phyloP scores from a whole-genome alignment of 495 filamentous ascomycete species.

The Tuber brumale region DNA sequence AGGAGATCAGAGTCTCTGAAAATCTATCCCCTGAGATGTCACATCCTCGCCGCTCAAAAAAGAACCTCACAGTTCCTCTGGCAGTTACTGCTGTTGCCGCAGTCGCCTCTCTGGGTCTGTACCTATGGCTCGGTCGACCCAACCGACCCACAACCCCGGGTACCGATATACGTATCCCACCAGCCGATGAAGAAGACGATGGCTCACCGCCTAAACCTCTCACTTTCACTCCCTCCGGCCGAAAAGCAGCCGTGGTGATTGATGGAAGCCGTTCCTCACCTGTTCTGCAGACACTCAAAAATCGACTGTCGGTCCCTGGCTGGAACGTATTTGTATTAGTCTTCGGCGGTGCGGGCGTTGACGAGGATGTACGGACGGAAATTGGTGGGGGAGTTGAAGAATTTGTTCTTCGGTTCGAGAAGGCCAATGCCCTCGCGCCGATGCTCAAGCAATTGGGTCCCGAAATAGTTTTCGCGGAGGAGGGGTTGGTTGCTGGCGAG shows the following conservation, averaged over 20 bases:
- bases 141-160: background rate
- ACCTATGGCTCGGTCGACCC: slow-evolving; percentile 17
- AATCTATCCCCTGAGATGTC: slow-evolving; percentile 14
- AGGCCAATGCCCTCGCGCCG: slow-evolving; percentile 20
- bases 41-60: slow-evolving; percentile 23
- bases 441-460: slow-evolving; percentile 33
- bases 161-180: background rate
- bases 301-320: background rate
- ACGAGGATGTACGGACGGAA: background rate
- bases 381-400: background rate
- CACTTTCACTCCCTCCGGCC: slow-evolving; percentile 1
- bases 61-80: slow-evolving; percentile 31
- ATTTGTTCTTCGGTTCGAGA: slow-evolving; percentile 7
- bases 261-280: background rate
- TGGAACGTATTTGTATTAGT: slow-evolving; percentile 2
- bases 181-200: background rate
- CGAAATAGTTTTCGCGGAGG: slow-evolving; percentile 36
- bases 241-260: background rate
- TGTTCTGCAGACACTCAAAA: background rate
- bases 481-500: slow-evolving; percentile 24
- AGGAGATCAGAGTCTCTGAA: background rate
- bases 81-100: slow-evolving; percentile 33
- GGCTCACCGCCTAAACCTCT: background rate
- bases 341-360: background rate
- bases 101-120: slow-evolving; percentile 27